These are phyloP conservation scores for Sporothrix sp. DNA, from an alignment of 2,329 filamentous ascomycete genomes.

Conservation along the genomic window DNA sequence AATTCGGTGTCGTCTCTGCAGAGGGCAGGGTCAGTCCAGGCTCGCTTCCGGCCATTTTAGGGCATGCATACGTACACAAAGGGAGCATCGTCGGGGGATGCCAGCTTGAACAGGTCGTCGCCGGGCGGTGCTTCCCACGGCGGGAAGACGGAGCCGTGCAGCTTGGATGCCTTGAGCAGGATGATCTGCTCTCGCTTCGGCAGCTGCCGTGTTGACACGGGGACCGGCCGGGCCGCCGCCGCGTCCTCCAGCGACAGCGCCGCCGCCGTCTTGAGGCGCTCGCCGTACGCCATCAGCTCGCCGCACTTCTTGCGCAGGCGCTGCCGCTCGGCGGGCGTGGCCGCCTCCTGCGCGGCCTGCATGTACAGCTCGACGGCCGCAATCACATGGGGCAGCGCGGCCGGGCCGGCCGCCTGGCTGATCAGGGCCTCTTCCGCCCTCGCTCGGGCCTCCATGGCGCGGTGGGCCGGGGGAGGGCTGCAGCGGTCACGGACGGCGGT, in stretches of 20 bases:
- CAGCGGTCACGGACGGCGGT: not conserved
- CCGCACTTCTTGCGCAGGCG: constrained; percentile 60
- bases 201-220: constrained; percentile 46
- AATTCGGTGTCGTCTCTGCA: constrained; percentile 62
- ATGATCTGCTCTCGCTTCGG: constrained; percentile 67
- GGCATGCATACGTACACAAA: constrained; percentile 57
- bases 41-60: too few relatives aligned
- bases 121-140: constrained; percentile 65
- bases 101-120: constrained; percentile 50
- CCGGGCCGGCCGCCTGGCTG: constrained; percentile 25
- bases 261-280: constrained; percentile 54
- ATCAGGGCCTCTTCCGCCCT: constrained; percentile 16
- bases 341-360: constrained; percentile 56
- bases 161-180: constrained; percentile 62
- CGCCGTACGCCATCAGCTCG: constrained; percentile 60
- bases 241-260: not conserved
- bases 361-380: constrained; percentile 73
- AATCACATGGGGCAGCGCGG: constrained; percentile 67
- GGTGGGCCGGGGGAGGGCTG: not conserved
- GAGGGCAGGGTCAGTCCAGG: not conserved
- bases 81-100: constrained; percentile 33
- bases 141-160: constrained; percentile 76
- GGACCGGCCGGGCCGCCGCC: constrained; percentile 20
- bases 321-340: constrained; percentile 51
- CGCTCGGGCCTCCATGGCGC: constrained; percentile 13